Conservation (phyloP, 495 filamentous ascomycete genomes). For the Hypoxylon fragiforme region DNA sequence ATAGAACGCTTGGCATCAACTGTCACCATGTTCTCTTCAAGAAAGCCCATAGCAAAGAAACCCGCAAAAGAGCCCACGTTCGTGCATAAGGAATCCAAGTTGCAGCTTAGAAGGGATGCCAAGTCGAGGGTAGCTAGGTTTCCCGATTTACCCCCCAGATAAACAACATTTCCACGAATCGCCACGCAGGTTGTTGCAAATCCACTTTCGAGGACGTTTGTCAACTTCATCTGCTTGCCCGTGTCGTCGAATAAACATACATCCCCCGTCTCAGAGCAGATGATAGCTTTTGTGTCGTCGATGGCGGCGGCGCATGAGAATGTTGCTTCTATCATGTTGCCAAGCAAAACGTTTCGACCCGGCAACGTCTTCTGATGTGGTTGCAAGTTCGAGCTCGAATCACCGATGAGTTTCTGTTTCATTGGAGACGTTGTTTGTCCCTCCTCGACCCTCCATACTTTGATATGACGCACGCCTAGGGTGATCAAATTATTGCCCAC, state of each 20-base stretch:
- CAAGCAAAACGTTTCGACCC: slow-evolving; percentile 73
- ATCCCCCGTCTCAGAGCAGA: slow-evolving; percentile 72
- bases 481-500: slow-evolving; percentile 66
- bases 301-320: slow-evolving; percentile 80
- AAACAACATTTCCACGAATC: slow-evolving; percentile 41
- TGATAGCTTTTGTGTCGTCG: slow-evolving; percentile 66
- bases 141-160: slow-evolving; percentile 52
- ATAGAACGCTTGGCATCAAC: slow-evolving; percentile 76
- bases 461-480: slow-evolving; percentile 86
- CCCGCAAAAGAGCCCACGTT: slow-evolving; percentile 37
- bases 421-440: slow-evolving; percentile 47
- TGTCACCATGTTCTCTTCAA: slow-evolving; percentile 69
- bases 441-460: slow-evolving; percentile 86
- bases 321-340: slow-evolving; percentile 73
- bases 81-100: slow-evolving; percentile 32
- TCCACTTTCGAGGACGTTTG: slow-evolving; percentile 61
- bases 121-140: slow-evolving; percentile 46
- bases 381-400: slow-evolving; percentile 42
- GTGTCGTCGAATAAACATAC: slow-evolving; percentile 81
- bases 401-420: slow-evolving; percentile 51
- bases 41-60: slow-evolving; percentile 67
- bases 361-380: slow-evolving; percentile 54
- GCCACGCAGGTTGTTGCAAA: slow-evolving; percentile 67
- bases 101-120: slow-evolving; percentile 42
- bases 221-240: slow-evolving; percentile 69